Conservation (phyloP, 768 basidiomycete genomes). For the Tylopilus subfusipes region DNA sequence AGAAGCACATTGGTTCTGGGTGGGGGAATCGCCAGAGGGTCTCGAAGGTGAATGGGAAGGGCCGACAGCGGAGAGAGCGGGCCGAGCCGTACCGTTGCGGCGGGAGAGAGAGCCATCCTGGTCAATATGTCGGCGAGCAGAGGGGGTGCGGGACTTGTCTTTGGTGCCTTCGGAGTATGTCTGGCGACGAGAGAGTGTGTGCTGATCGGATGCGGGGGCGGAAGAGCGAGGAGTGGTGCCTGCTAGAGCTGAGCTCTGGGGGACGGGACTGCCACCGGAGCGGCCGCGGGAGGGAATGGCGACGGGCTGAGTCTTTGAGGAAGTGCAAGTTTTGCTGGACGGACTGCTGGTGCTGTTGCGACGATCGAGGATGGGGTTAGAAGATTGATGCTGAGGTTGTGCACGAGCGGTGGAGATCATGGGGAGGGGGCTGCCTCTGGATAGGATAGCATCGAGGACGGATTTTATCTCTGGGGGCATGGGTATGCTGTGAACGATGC, state of each 20-base stretch:
- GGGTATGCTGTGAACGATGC: slow-evolving; percentile 66
- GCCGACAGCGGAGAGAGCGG: slow-evolving; percentile 40
- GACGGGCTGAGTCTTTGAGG: slow-evolving; percentile 36
- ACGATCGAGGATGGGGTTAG: slow-evolving; percentile 39
- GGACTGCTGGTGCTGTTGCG: slow-evolving; percentile 42
- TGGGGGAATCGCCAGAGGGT: slow-evolving; percentile 17
- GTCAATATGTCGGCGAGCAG: slow-evolving; percentile 57
- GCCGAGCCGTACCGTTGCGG: slow-evolving; percentile 47
- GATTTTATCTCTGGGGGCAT: slow-evolving; percentile 71
- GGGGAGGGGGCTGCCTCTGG: slow-evolving; percentile 36
- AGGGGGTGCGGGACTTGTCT: slow-evolving; percentile 58
- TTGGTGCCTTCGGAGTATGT: slow-evolving; percentile 48
- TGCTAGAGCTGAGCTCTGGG: slow-evolving; percentile 19
- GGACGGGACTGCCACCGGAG: slow-evolving; percentile 48
- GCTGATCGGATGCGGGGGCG: slow-evolving; percentile 41
- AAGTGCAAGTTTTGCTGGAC: slow-evolving; percentile 12
- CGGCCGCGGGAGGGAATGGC: slow-evolving; percentile 46
- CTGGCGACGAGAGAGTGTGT: slow-evolving; percentile 46
- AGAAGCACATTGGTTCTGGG: slow-evolving; percentile 18
- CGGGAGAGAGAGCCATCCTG: slow-evolving; percentile 47
- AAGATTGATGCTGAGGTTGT: slow-evolving; percentile 30
- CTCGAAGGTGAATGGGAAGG: slow-evolving; percentile 29
- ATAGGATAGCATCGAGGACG: slow-evolving; percentile 54
- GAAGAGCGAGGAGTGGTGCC: slow-evolving; percentile 33
- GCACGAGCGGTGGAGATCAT: slow-evolving; percentile 29